Conservation (phyloP, 805 yeast genomes). For the Nakazawaea populi region DNA sequence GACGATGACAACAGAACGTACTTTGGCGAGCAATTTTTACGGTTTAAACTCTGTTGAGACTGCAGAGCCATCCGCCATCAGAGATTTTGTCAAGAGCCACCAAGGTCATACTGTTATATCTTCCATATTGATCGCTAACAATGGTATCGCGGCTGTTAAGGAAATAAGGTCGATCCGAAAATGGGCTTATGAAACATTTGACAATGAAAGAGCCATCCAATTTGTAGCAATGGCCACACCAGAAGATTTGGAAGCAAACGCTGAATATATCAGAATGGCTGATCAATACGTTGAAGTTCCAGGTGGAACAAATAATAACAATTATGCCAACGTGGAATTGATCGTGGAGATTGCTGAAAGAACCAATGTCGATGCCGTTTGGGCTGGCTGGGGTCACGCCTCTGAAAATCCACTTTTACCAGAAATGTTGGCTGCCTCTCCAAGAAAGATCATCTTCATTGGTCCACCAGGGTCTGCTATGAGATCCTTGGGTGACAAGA, state of each 20-base stretch:
- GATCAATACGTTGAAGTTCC: conserved; percentile 98
- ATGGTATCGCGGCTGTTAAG: conserved; percentile 99
- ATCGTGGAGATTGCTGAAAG: conserved; percentile 97
- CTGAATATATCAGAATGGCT: conserved; percentile 98
- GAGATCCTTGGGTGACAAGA: conserved; percentile 99
- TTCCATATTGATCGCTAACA: conserved; percentile 88
- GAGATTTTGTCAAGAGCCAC: conserved; percentile 76
- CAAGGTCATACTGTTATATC: conserved; percentile 95
- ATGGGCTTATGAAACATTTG: conserved; percentile 99
- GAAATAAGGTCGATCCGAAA: conserved; percentile 96
- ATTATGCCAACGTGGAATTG: conserved; percentile 95
- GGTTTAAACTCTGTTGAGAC: conserved; percentile 75
- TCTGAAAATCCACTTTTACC: conserved; percentile 97
- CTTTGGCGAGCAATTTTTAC: conserved; percentile 66
- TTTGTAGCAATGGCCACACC: conserved; percentile 99
- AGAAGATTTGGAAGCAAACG: conserved; percentile 95
- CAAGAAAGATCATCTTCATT: conserved; percentile 83
- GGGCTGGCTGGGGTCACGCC: conserved; percentile 99
- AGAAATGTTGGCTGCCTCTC: conserved; percentile 89
- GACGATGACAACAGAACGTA: background rate
- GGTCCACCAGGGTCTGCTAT: conserved; percentile 99
- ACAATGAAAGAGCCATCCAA: conserved; percentile 87
- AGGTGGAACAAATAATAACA: conserved; percentile 98
- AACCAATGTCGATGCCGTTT: conserved; percentile 94
- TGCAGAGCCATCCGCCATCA: conserved; percentile 75